Conservation (phyloP, 192 early-diverging fungal genomes). For the Oehlia diaphana region DNA sequence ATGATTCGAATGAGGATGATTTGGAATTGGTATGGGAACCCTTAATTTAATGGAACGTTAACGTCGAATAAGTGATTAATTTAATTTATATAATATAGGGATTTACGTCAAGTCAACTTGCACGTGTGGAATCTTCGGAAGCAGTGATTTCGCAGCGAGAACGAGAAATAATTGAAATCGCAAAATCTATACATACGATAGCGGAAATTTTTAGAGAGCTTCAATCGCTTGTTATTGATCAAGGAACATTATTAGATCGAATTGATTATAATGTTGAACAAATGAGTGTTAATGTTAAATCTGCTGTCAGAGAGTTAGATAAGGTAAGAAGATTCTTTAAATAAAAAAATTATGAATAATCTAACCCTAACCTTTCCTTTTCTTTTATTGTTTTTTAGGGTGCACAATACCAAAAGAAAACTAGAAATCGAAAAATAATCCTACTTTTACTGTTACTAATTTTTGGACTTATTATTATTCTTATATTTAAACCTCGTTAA, state of each 20-base stretch:
- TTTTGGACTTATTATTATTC: slow-evolving; percentile 73
- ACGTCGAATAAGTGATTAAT: not conserved
- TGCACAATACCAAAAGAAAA: slow-evolving; percentile 76
- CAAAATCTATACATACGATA: slow-evolving; percentile 84
- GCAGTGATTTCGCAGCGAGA: slow-evolving; percentile 79
- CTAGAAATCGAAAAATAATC: slow-evolving; percentile 83
- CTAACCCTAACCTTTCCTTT: not conserved
- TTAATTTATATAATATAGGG: slow-evolving; percentile 54
- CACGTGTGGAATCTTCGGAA: slow-evolving; percentile 76
- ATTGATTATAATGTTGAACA: slow-evolving; percentile 98
- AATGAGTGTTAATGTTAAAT: slow-evolving; percentile 73
- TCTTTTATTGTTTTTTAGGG: slow-evolving; percentile 48
- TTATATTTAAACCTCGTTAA: slow-evolving; percentile 66
- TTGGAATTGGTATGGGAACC: slow-evolving; percentile 36
- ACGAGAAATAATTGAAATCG: slow-evolving; percentile 90
- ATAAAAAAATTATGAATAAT: not conserved
- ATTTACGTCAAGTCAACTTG: slow-evolving; percentile 86
- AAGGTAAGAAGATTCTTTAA: slow-evolving; percentile 46
- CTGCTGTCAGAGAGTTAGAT: slow-evolving; percentile 81
- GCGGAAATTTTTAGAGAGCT: slow-evolving; percentile 92
- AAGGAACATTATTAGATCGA: slow-evolving; percentile 93
- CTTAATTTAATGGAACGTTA: slow-evolving; percentile 23
- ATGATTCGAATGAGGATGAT: slow-evolving; percentile 42
- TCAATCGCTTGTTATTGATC: slow-evolving; percentile 96
- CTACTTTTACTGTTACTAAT: slow-evolving; percentile 76